Evolutionary conservation across 495 filamentous ascomycete species (phyloP), one percentile per base, ranked within the genome.

Genomic region (Aspergillus ellipticus): DNA sequence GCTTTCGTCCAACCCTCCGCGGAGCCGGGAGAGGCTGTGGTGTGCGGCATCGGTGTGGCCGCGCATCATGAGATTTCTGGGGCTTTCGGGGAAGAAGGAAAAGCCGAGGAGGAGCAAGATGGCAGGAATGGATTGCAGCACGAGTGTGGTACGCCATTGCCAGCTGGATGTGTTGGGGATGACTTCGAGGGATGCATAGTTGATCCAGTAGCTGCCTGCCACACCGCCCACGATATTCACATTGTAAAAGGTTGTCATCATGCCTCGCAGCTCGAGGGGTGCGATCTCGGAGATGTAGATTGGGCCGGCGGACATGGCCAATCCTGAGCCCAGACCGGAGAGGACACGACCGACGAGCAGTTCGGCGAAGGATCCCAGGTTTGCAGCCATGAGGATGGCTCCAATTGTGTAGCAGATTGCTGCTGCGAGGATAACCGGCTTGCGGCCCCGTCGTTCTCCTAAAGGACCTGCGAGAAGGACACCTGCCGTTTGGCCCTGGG

Each of bases 151-250:
- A 1, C 86, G 79, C 86, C 86, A 89, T 20, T 85, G 81, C 54
- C 82, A 79, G 57, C 88, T 81, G 31, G 70, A 72, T 62, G 87
- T 85, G 3, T 64, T 63, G 0, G 69, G 65, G 5, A 77, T 74
- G 16, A 57, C 49, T 16, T 51, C 41, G 10, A 42, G 52, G 16
- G 66, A 62, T 4, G 45, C 64, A 56, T 86, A 89, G 66, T 89
- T 85, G 63, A 89, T 89, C 87, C 89, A 92, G 73, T 90, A 92
- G 57, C 79, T 82, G 2, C 89, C 76, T 80, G 91, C 84, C 66
- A 93, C 90, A 29, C 89, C 89, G 41, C 85, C 82, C 54, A 83
- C 87, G 59, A 91, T 93, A 19, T 86, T 87, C 26, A 90, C 74
- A 65, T 92, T 88, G 64, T 93, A 86, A 1, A 88, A 77, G 11